Evolutionary conservation across 805 yeast species (phyloP).

Genomic region (Candida schatavii): DNA sequence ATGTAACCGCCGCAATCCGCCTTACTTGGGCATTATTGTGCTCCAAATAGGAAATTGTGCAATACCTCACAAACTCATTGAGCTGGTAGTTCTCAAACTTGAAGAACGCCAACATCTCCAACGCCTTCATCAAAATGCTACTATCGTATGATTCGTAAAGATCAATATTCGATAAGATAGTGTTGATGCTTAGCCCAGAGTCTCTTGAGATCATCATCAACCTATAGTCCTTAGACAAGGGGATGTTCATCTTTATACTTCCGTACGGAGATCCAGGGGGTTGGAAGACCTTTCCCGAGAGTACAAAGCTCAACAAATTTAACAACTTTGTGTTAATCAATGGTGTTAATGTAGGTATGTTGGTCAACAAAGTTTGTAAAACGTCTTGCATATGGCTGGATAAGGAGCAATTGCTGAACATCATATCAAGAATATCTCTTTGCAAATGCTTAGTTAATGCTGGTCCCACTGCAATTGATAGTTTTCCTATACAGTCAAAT

Average conservation of each 20-base stretch:
- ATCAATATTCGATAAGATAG: constrained; percentile 27
- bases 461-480: constrained; percentile 89
- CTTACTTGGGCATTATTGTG: constrained; percentile 78
- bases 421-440: constrained; percentile 72
- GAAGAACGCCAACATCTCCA: constrained; percentile 72
- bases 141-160: constrained; percentile 36
- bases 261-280: constrained; percentile 86
- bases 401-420: constrained; percentile 73
- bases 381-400: constrained; percentile 82
- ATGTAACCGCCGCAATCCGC: constrained; percentile 78
- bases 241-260: constrained; percentile 53
- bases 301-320: constrained; percentile 65
- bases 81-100: constrained; percentile 73
- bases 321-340: constrained; percentile 69
- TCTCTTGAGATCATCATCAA: constrained; percentile 70
- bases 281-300: constrained; percentile 77
- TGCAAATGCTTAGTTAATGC: constrained; percentile 87
- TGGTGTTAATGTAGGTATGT: constrained; percentile 78
- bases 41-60: constrained; percentile 80
- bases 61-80: constrained; percentile 82
- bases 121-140: constrained; percentile 66
- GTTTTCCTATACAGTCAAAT: constrained; percentile 82
- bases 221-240: constrained; percentile 75
- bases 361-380: constrained; percentile 58
- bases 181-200: constrained; percentile 46